Evolutionary conservation across 768 basidiomycete genomes (phyloP).

Genomic region (Russula earlei): DNA sequence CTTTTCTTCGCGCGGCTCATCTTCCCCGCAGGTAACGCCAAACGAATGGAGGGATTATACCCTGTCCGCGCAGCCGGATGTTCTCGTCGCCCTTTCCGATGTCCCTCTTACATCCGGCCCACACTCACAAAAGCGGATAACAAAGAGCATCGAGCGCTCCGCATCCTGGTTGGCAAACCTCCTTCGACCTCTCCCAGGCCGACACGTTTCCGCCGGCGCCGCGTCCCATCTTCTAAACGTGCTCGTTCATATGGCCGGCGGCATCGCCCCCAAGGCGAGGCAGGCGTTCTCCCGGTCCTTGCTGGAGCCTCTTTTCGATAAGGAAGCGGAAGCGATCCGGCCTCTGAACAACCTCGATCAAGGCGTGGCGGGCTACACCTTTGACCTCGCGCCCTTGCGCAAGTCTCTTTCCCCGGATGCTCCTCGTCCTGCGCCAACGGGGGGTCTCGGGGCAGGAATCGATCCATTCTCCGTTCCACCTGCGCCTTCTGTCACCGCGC

Average conservation of each 20-base stretch:
- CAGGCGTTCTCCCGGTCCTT: constrained; percentile 52
- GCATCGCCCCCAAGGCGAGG: constrained; percentile 45
- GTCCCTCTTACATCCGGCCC: constrained; percentile 55
- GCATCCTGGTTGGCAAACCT: constrained; percentile 52
- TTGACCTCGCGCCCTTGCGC: constrained; percentile 52
- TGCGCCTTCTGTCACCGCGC: neutral
- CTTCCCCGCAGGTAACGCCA: constrained; percentile 39
- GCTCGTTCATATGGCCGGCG: constrained; percentile 65
- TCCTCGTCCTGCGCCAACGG: neutral
- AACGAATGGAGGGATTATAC: constrained; percentile 48
- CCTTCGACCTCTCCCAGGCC: constrained; percentile 29
- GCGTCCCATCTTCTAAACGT: constrained; percentile 33
- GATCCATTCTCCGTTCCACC: constrained; percentile 6
- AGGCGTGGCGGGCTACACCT: constrained; percentile 57
- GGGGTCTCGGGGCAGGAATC: neutral
- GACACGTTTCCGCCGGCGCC: neutral
- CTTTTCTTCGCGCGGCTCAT: neutral
- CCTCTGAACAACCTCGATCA: constrained; percentile 55
- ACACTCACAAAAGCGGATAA: constrained; percentile 68
- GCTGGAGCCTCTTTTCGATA: constrained; percentile 43
- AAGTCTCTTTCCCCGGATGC: constrained; percentile 24
- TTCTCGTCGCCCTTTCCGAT: constrained; percentile 64
- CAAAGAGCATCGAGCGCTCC: constrained; percentile 67
- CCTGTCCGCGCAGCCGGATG: constrained; percentile 49
- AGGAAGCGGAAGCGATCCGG: constrained; percentile 42